phyloP scores from a whole-genome alignment of 169 alveolate genomes.

The Neospora caninum region DNA sequence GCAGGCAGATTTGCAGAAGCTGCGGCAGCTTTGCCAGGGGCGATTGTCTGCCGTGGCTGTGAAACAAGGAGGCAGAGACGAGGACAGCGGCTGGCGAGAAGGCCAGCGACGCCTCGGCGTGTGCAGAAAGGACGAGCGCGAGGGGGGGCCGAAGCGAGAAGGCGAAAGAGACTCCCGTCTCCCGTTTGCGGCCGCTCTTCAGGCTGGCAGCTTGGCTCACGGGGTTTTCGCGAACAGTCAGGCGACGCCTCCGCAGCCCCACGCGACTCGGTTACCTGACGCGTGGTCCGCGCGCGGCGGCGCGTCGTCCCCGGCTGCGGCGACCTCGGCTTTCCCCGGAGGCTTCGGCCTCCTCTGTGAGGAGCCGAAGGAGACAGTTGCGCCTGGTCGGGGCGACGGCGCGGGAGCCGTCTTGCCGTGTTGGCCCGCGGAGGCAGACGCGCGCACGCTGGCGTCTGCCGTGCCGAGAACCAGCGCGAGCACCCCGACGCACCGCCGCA shows the following conservation, averaged over 20 bases:
- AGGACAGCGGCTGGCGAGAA: background rate
- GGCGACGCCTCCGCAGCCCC: background rate
- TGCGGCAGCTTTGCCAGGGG: background rate
- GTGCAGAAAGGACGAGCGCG: background rate
- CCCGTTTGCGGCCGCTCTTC: background rate
- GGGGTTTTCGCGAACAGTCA: background rate
- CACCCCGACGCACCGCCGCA: background rate
- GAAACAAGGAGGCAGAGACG: background rate
- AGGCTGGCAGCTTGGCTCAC: background rate
- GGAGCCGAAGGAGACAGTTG: background rate
- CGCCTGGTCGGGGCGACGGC: background rate
- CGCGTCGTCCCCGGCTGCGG: background rate
- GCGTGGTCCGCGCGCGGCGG: background rate
- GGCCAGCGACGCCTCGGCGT: background rate
- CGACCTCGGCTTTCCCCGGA: background rate
- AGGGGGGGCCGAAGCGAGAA: background rate
- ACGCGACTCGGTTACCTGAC: background rate
- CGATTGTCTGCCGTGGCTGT: background rate
- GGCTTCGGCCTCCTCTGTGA: background rate
- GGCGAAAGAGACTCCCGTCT: background rate
- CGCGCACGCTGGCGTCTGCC: background rate
- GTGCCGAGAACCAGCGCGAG: background rate
- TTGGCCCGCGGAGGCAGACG: background rate
- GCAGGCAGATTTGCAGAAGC: background rate
- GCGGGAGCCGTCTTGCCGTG: background rate